A percentile compares a stretch with the other conserved stretches of the same genome.
Conservation (phyloP, 1,139 yeast genomes). For the Candida sp. region DNA sequence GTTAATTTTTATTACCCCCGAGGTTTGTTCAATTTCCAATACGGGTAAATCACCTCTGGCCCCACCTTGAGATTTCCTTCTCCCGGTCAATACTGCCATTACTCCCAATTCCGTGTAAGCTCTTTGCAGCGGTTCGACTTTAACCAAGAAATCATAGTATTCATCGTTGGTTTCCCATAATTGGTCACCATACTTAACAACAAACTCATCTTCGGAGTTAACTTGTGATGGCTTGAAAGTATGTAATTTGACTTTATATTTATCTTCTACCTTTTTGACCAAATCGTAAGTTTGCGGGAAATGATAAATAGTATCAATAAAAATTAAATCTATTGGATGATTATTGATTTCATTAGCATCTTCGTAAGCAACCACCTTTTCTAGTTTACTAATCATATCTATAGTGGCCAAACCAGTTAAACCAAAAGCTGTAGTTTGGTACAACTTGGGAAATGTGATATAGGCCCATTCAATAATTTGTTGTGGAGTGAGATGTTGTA, state of each 20-base stretch:
- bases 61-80: conserved; percentile 90
- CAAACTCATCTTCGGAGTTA: conserved; percentile 61
- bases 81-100: conserved; percentile 86
- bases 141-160: conserved; percentile 80
- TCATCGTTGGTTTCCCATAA: conserved; percentile 85
- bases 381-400: conserved; percentile 72
- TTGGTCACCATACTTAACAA: conserved; percentile 61
- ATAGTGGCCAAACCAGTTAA: conserved; percentile 86
- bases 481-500: conserved; percentile 57
- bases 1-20: conserved; percentile 78
- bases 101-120: conserved; percentile 74
- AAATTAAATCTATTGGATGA: conserved; percentile 69
- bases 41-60: conserved; percentile 71
- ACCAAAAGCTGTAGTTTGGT: conserved; percentile 95
- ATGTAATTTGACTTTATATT: conserved; percentile 56
- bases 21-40: conserved; percentile 67
- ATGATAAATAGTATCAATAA: conserved; percentile 88
- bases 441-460: conserved; percentile 74
- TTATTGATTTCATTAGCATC: conserved; percentile 8
- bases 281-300: conserved; percentile 90
- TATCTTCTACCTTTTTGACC: conserved; percentile 52
- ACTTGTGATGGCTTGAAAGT: conserved; percentile 64
- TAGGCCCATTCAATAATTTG: conserved; percentile 83
- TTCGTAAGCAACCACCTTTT: conserved; percentile 7
- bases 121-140: conserved; percentile 89